These are phyloP conservation scores for Mycosphaerella sp. DNA, from an alignment of 2,329 filamentous ascomycete species.

Conservation along the genomic window DNA sequence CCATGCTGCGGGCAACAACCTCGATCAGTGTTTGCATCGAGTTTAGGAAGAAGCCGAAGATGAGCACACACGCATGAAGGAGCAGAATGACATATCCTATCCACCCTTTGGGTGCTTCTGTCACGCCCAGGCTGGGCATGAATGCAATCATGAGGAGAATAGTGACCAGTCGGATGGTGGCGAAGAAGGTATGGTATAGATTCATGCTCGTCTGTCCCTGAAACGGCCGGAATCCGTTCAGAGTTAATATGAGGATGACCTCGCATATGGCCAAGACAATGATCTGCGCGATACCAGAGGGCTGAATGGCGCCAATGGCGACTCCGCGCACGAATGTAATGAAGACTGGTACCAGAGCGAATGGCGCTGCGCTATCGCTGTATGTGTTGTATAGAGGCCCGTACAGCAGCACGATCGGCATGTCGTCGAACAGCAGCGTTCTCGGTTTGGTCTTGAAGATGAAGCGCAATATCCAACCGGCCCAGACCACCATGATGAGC, in stretches of 20 bases:
- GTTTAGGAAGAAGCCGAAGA: conserved; percentile 91
- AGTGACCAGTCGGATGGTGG: conserved; percentile 66
- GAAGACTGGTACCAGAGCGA: conserved; percentile 78
- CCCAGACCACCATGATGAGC: conserved; percentile 63
- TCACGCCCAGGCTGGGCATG: conserved; percentile 71
- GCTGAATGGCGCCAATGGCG: conserved; percentile 86
- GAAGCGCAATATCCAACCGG: conserved; percentile 70
- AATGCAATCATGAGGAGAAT: conserved; percentile 56
- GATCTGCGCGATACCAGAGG: conserved; percentile 86
- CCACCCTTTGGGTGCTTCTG: conserved; percentile 80
- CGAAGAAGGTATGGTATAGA: conserved; percentile 82
- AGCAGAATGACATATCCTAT: conserved; percentile 87
- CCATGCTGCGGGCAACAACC: conserved; percentile 72
- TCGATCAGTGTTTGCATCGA: conserved; percentile 86
- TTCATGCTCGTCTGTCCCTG: conserved; percentile 95
- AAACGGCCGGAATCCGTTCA: conserved; percentile 87
- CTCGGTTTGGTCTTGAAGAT: conserved; percentile 76
- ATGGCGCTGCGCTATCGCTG: conserved; percentile 84
- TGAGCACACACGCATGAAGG: conserved; percentile 74
- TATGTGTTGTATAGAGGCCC: conserved; percentile 97
- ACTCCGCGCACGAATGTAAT: conserved; percentile 81
- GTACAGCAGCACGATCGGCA: conserved; percentile 81
- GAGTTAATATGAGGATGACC: conserved; percentile 77
- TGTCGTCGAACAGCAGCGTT: conserved; percentile 84
- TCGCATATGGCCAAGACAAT: conserved; percentile 91